Conservation (phyloP, 2,329 filamentous ascomycete genomes). For the Ustulina deusta region DNA sequence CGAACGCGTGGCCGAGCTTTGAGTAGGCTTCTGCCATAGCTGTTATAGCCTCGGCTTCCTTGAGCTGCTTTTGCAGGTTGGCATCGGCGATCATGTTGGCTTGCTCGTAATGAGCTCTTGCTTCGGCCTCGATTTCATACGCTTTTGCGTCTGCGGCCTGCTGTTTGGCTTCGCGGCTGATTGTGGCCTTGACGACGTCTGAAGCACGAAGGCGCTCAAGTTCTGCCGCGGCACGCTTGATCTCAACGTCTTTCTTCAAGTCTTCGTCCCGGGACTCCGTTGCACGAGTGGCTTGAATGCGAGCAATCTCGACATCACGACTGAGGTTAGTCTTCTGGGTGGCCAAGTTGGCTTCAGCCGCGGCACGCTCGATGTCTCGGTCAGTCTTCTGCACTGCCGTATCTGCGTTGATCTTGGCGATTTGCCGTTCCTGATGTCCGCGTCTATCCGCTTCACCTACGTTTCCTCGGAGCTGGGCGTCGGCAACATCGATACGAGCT, state of each 20-base stretch:
- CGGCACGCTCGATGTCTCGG: conserved; percentile 82
- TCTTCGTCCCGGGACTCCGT: conserved; percentile 84
- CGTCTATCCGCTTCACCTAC: conserved; percentile 82
- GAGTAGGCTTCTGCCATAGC: conserved; percentile 86
- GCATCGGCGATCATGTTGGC: conserved; percentile 65
- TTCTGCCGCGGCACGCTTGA: conserved; percentile 82
- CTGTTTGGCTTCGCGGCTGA: conserved; percentile 74
- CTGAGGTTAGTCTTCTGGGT: conserved; percentile 79
- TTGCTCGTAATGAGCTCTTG: conserved; percentile 63
- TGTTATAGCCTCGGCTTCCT: conserved; percentile 79
- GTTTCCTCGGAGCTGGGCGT: conserved; percentile 73
- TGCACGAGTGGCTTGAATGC: conserved; percentile 77
- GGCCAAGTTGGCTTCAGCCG: conserved; percentile 80
- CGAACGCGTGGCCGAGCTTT: conserved; percentile 77
- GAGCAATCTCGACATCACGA: conserved; percentile 79
- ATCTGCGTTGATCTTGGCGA: conserved; percentile 81
- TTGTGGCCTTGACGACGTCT: conserved; percentile 82
- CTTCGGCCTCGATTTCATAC: conserved; percentile 74
- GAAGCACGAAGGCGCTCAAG: conserved; percentile 81
- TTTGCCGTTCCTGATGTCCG: conserved; percentile 84
- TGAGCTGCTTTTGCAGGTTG: conserved; percentile 68
- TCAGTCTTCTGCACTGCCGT: conserved; percentile 88
- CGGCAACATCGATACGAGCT: conserved; percentile 74
- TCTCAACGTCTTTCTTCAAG: conserved; percentile 80
- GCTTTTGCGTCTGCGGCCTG: conserved; percentile 74